Conservation (phyloP, 495 filamentous ascomycete species). For the Sphaerosporella brunnea region DNA sequence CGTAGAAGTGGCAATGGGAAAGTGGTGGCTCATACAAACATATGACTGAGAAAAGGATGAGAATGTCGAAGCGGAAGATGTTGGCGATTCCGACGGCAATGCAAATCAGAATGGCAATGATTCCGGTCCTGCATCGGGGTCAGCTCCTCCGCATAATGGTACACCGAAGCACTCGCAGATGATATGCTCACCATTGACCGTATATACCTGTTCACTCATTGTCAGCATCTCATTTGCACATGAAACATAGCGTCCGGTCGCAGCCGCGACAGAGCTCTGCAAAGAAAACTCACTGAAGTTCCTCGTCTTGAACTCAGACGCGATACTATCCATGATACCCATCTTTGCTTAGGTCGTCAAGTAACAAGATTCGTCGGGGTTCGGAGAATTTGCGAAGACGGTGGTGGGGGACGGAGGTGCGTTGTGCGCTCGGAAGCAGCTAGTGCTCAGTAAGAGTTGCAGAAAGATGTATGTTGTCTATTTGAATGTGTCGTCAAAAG, state of each 20-base stretch:
- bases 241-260: too few species aligned
- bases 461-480: too few species aligned
- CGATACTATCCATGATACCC: slow-evolving; percentile 33
- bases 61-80: slow-evolving; percentile 45
- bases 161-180: background rate
- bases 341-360: slow-evolving; percentile 26
- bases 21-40: slow-evolving; percentile 50
- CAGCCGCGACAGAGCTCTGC: too few species aligned
- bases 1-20: background rate
- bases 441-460: too few species aligned
- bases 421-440: too few species aligned
- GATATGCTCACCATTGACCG: slow-evolving; percentile 76
- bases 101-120: slow-evolving; percentile 86
- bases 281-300: slow-evolving; percentile 88
- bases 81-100: slow-evolving; percentile 89
- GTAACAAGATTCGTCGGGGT: too few species aligned
- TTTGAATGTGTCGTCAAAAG: too few species aligned
- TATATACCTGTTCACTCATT: slow-evolving; percentile 86
- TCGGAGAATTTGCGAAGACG: too few species aligned
- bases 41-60: slow-evolving; percentile 61
- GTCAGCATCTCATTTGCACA: too few species aligned
- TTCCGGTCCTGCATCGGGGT: slow-evolving; percentile 54
- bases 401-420: too few species aligned
- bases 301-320: slow-evolving; percentile 69
- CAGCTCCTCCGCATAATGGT: background rate